phyloP scores from a whole-genome alignment of 768 basidiomycete species.

The Lactarius indigo region DNA sequence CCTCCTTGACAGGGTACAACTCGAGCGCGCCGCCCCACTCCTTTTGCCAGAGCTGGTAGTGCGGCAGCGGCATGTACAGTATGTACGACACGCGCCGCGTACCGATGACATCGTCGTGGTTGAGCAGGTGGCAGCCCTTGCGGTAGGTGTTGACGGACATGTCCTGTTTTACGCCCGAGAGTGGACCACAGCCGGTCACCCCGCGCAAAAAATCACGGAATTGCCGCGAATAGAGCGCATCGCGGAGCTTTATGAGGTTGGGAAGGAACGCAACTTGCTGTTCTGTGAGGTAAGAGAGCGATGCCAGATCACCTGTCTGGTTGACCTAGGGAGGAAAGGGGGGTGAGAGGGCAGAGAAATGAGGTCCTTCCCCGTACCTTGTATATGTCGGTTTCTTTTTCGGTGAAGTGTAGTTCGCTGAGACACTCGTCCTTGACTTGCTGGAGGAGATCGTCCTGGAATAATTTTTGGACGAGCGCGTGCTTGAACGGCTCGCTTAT shows the following conservation, averaged over 20 bases:
- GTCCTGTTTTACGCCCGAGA: conserved; percentile 90
- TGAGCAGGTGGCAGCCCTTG: conserved; percentile 88
- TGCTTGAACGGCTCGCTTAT: conserved; percentile 75
- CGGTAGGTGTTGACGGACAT: conserved; percentile 93
- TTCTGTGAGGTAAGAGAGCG: conserved; percentile 79
- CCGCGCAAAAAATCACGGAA: conserved; percentile 82
- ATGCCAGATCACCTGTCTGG: conserved; percentile 95
- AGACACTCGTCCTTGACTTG: conserved; percentile 84
- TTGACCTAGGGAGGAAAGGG: conserved; percentile 59
- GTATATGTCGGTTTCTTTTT: conserved; percentile 99
- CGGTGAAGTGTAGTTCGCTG: conserved; percentile 72
- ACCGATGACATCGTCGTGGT: conserved; percentile 98
- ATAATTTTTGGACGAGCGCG: conserved; percentile 73
- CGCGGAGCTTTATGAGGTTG: conserved; percentile 73
- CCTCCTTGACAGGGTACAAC: conserved; percentile 70
- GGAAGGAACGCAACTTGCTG: conserved; percentile 78
- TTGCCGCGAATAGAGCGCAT: conserved; percentile 82
- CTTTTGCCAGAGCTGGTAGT: conserved; percentile 72
- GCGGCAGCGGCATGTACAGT: conserved; percentile 87
- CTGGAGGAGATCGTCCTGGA: conserved; percentile 77
- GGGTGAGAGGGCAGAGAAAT: neutral
- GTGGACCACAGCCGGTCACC: conserved; percentile 89
- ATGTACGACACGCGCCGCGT: conserved; percentile 93
- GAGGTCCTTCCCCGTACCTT: conserved; percentile 49
- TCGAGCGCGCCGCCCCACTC: conserved; percentile 95